Conservation (phyloP, 345 rosid genomes). For the Hevea brasiliensis region DNA sequence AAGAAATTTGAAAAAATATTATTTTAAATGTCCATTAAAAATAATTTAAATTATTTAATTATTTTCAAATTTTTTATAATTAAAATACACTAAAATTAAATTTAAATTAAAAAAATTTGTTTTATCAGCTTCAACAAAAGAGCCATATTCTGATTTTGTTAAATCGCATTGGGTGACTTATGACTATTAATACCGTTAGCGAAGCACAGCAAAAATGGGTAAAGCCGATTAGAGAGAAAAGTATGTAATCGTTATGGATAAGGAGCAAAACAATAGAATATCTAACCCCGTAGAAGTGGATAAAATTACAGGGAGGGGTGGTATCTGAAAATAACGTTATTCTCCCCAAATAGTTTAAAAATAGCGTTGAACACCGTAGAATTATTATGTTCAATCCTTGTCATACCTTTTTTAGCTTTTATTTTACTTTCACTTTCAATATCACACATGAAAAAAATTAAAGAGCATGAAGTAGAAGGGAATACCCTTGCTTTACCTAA, state of each 20-base stretch:
- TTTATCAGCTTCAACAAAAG: no score
- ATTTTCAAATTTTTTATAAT: no score
- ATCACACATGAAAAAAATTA: not conserved
- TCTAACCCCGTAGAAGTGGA: not conserved
- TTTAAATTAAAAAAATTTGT: no score
- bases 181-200: not conserved
- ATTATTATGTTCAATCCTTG: no score
- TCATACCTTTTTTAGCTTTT: constrained; percentile 2
- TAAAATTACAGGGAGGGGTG: not conserved
- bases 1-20: no score
- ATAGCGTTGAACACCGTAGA: not conserved
- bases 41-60: no score
- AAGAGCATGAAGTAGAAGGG: not conserved
- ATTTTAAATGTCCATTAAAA: no score
- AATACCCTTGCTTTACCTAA: constrained; percentile 5
- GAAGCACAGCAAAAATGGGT: no score
- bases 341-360: not conserved
- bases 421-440: not conserved
- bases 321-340: not conserved
- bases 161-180: no score
- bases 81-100: no score
- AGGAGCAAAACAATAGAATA: not conserved
- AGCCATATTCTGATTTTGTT: no score
- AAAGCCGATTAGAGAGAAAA: not conserved
- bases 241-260: constrained; percentile 17